Base-by-base conservation (phyloP, 2,329 filamentous ascomycete genomes). In the Apiospora koreana region DNA sequence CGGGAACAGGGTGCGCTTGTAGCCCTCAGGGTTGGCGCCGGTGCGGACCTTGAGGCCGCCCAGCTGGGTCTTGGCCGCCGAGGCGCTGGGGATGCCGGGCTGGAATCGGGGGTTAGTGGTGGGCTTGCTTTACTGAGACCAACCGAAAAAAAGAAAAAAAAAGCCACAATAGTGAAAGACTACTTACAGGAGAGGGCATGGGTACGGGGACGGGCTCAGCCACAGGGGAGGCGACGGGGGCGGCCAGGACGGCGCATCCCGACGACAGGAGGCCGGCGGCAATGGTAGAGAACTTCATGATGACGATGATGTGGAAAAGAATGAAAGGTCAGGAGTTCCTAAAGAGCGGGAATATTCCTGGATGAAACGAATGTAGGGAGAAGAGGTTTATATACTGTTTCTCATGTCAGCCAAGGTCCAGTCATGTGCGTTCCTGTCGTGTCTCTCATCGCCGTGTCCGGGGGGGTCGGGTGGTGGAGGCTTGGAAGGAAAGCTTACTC, bases 1-100 rank as follows among this genome's bases (percentile, higher is more conserved):
- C 2, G 90, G 91, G 82, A 95, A 95, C 68, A 91, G 81, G 75
- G 88, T 86, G 68, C 93, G 90, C 70, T 86, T 82, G 81, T 94
- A 94, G 25, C 83, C 83, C 71, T 81, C 82, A 65, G 87, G 85
- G 67, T 88, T 85, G 45, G 86, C 86, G 54, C 86, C 81, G 0
- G 86, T 80, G 4, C 84, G 83, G 23, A 93, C 90, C 0, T 86
- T 89, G 68, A 94, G 82, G 38, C 78, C 81, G 2, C 83, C 83
- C 43, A 94, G 88, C 72, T 88, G 84, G 8, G 83, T 84, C 72
- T 86, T 84, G 25, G 92, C 92, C 0, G 82, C 82, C 1, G 87
- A 78, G 0, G 84, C 82, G 6, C 86, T 85, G 23, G 93, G 93
- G 71, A 94, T 89, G 50, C 89, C 88, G 9, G 91, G 88, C 79